Base-by-base conservation (phyloP, 2,329 filamentous ascomycete genomes). In the Diplodia seriata region DNA sequence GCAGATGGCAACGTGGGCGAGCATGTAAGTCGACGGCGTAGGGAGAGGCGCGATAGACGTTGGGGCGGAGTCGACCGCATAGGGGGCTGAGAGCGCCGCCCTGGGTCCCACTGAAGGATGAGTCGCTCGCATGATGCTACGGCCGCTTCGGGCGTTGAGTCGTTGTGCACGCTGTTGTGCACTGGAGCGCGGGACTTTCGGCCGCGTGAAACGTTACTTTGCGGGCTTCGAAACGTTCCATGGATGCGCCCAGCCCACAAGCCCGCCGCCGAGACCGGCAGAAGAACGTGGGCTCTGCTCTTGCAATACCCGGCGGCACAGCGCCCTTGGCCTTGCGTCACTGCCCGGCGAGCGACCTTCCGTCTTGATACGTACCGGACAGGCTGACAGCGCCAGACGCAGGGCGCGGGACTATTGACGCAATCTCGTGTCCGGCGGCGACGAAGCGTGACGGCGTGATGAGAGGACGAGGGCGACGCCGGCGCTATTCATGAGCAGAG, bases 81-180 rank as follows among this genome's bases (percentile, higher is more conserved):
- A 43, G 57, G 40, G 20, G 31, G 29, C 40, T 26, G 6, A 26
- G 20, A 8, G 26, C 26, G 26, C 26, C 26, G 26, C 26, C 20
- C 6, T 15, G 18, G 59, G 59, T n/a, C 36, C 59, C 59, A 63
- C 59, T 18, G 59, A 63, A 51, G 47, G 59, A 63, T 53, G 59
- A 63, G 50, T 51, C 47, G 59, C 40, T 63, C 59, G 59, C 59
- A 63, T 63, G 59, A 63, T 63, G 47, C 59, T 51, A 51, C 59
- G 59, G 26, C 59, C 59, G 59, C 43, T 20, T 63, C 31, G 43
- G 59, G 47, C 18, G 59, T 36, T 11, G 59, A 63, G 59, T 63
- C 59, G 59, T 54, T n/a, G 51, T 31, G 20, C 36, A 23, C 49
- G 38, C 36, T 59, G 56, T 31, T n/a, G 56, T 59, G 56, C 56